Conservation (phyloP, 1,139 yeast species). For the Magnusiomyces ingens region DNA sequence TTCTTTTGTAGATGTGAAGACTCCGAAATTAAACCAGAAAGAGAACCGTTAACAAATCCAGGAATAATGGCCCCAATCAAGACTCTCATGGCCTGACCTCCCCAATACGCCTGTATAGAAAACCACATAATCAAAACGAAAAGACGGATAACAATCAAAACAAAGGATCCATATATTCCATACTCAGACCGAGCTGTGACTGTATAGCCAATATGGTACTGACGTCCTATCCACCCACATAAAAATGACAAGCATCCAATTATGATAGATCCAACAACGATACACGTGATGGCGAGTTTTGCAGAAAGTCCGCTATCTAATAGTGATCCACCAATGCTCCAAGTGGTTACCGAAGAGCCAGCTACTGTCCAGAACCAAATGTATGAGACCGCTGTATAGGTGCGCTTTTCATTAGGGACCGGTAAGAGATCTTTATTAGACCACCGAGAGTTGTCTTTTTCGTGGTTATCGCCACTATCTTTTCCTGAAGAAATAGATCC, state of each 20-base stretch:
- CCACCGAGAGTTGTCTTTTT: neutral
- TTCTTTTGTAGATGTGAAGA: slow-evolving; percentile 26
- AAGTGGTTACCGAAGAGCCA: slow-evolving; percentile 20
- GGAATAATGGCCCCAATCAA: slow-evolving; percentile 25
- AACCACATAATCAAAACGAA: slow-evolving; percentile 27
- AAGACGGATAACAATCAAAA: slow-evolving; percentile 26
- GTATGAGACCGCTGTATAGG: slow-evolving; percentile 21
- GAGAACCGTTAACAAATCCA: slow-evolving; percentile 20
- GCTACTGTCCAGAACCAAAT: slow-evolving; percentile 24
- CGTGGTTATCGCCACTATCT: neutral
- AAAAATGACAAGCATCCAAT: slow-evolving; percentile 23
- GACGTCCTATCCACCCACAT: slow-evolving; percentile 25
- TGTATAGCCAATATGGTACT: slow-evolving; percentile 26
- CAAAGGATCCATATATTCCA: slow-evolving; percentile 28
- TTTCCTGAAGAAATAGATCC: neutral
- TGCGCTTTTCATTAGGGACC: slow-evolving; percentile 22
- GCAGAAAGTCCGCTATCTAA: slow-evolving; percentile 18
- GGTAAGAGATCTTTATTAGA: slow-evolving; percentile 23
- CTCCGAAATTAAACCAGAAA: slow-evolving; percentile 25
- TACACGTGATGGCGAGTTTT: slow-evolving; percentile 20
- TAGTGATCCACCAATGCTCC: slow-evolving; percentile 20
- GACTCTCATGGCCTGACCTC: slow-evolving; percentile 26
- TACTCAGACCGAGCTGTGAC: slow-evolving; percentile 25
- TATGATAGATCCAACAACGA: slow-evolving; percentile 22
- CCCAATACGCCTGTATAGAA: slow-evolving; percentile 28